Base-by-base conservation (phyloP, 225 moss, liverwort and hornwort species). In the Polytrichum formosum region DNA sequence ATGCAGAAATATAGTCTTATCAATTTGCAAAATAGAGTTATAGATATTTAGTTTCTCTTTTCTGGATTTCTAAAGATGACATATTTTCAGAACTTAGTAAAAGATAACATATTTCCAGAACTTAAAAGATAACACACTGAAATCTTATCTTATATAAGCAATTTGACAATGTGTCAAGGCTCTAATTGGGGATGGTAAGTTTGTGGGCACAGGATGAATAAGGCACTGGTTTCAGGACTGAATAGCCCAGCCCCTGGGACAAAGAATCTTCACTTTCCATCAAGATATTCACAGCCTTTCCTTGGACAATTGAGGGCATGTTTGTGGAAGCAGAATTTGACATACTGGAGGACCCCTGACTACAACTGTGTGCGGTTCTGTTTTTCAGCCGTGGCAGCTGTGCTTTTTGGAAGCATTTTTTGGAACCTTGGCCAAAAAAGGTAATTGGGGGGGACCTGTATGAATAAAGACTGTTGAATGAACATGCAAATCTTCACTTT, bases 321-420 rank as follows among this genome's bases (percentile, higher is more conserved):
- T 73, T 68, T 95, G 76, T 95, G 95, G 95, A 95, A 92, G 75
- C 95, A 95, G 54, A 79, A 91, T 23, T 70, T 89, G 65, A 95
- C 90, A 1, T 95, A 95, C 66, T 95, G 95, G 95, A 87, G 95
- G 7, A 95, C 87, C 67, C 95, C 92, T 20, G 89, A 85, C 56
- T 95, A 95, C 73, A 95, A 92, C 60, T 89, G 85, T 53, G 88
- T 92, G 64, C 92, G 92, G 1, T 79, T 91, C 37, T 82, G 89
- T 23, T 95, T 95, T 75, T 89, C 89, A 0, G 74, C 84, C 1
- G 76, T 89, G 59, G 74, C 95, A 13, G 79, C 95, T 13, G 18
- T 88, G 29, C 85, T 92, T 27, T 95, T 95, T 53, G 95, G 95
- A 64, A 84, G 85, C 27, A 86, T 95, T 65, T 95, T 95, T 27